Evolutionary conservation across 75 land plant species (phyloP), one percentile per base, ranked within the genome.

Genomic region (Picea glauca): DNA sequence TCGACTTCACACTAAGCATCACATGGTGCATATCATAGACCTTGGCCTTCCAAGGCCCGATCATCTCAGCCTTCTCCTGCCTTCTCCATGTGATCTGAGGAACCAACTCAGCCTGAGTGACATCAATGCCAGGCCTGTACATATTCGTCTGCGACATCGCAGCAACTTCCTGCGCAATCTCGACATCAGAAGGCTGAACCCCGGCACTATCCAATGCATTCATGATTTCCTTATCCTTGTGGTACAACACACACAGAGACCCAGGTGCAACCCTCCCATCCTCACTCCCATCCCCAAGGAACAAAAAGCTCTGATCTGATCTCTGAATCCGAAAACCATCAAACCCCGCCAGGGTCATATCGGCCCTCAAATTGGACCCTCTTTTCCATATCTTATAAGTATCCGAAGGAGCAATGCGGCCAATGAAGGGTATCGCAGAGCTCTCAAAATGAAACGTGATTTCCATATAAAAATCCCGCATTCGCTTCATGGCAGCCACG

Each of bases 1-100:
- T 80, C 0, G 95, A 93, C 77, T 91, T 89, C 12, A 93, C 93
- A 66, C 94, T 91, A 9, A 93, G 89, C 60, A 86, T 86, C 60
- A 93, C 93, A 83, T 93, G 87, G 63, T 93, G 91, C 95, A 93
- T 93, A 79, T 93, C 95, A 80, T 93, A 93, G 13, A 93, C 85
- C 78, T 91, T 93, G 23, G 89, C 86, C 65, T 89, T 93, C 95
- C 95, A 93, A 1, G 81, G 26, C 3, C 95, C 95, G 30, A 93
- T 90, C 91, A 84, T 86, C 70, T 93, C 95, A 5, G 91, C 76
- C 72, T 86, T 93, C 76, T 93, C 95, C 79, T 91, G 89, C 61
- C 89, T 82, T 67, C 95, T 85, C 95, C 95, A 93, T n/a, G 86
- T 91, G 82, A 88, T 31, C 77, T 93, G 93, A 9, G 93, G 91